phyloP scores from a whole-genome alignment of 225 moss, liverwort and hornwort species.

The Takakia lepidozioides region DNA sequence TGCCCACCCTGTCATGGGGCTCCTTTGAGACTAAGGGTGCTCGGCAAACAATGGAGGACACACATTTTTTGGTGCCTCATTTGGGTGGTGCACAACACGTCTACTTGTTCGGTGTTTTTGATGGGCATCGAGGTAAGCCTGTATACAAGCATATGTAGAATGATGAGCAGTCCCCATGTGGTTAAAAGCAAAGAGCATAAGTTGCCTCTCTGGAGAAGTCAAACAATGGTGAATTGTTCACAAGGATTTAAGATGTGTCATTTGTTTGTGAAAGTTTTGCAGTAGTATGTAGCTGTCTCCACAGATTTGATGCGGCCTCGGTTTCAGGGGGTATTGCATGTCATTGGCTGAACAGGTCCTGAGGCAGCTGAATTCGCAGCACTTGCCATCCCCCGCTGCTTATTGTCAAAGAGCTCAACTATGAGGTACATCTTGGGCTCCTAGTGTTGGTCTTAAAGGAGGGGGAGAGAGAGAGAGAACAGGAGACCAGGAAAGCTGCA shows the following conservation, averaged over 20 bases:
- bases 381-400: constrained; percentile 37
- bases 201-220: too few relatives aligned
- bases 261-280: constrained; percentile 2
- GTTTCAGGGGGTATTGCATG: too few relatives aligned
- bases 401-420: constrained; percentile 34
- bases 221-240: too few relatives aligned
- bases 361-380: constrained; percentile 68
- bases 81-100: constrained; percentile 34
- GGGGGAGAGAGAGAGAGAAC: too few relatives aligned
- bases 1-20: constrained; percentile 43
- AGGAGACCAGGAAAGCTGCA: too few relatives aligned
- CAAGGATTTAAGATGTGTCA: too few relatives aligned
- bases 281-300: background rate
- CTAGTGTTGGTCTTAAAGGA: too few relatives aligned
- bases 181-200: too few relatives aligned
- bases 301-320: background rate
- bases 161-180: too few relatives aligned
- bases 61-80: constrained; percentile 30
- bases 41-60: constrained; percentile 69
- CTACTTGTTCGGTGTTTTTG: constrained; percentile 55
- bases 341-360: constrained; percentile 24
- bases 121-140: constrained; percentile 55
- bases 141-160: background rate
- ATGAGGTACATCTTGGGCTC: constrained; percentile 29
- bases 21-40: constrained; percentile 57